These are phyloP conservation scores for Vigna radiata DNA, from an alignment of 306 rosid species.

Conservation along the genomic window DNA sequence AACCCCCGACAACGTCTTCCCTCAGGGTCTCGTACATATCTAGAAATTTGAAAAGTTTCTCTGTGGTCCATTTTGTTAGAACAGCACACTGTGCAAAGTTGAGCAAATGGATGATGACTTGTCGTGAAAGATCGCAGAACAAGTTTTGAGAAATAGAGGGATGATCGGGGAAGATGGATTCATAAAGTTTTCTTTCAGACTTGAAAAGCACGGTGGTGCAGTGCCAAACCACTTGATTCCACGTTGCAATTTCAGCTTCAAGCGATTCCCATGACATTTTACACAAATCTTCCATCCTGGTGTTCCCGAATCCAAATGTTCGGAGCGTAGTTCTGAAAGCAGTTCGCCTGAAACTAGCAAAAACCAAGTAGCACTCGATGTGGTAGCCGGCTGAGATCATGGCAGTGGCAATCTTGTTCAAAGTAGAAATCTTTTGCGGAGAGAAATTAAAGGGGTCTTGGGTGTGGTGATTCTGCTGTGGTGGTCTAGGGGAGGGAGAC, in stretches of 20 bases:
- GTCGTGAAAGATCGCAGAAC: constrained; percentile 53
- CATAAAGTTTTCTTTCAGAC: constrained; percentile 55
- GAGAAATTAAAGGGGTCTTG: constrained; percentile 49
- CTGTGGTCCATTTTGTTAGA: constrained; percentile 61
- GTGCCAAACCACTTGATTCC: constrained; percentile 67
- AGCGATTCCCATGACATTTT: constrained; percentile 72
- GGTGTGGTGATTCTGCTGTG: background rate
- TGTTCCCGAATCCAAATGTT: constrained; percentile 50
- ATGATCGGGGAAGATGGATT: constrained; percentile 54
- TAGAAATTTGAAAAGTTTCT: constrained; percentile 74
- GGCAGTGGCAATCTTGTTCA: constrained; percentile 56
- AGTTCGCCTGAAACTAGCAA: constrained; percentile 51
- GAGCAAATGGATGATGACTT: constrained; percentile 56
- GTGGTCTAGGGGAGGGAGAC: background rate
- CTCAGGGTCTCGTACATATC: constrained; percentile 81
- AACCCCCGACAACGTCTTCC: constrained; percentile 40
- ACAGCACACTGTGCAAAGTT: constrained; percentile 67
- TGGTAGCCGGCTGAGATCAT: constrained; percentile 74
- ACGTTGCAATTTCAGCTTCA: constrained; percentile 62
- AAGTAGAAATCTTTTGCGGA: constrained; percentile 39
- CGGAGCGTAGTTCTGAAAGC: constrained; percentile 54
- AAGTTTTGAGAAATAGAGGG: constrained; percentile 45
- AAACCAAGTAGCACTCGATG: constrained; percentile 65
- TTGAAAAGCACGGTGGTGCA: constrained; percentile 61
- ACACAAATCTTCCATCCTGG: constrained; percentile 68